These are phyloP conservation scores for Suillus variegatus DNA, from an alignment of 768 basidiomycete genomes.

Conservation along the genomic window DNA sequence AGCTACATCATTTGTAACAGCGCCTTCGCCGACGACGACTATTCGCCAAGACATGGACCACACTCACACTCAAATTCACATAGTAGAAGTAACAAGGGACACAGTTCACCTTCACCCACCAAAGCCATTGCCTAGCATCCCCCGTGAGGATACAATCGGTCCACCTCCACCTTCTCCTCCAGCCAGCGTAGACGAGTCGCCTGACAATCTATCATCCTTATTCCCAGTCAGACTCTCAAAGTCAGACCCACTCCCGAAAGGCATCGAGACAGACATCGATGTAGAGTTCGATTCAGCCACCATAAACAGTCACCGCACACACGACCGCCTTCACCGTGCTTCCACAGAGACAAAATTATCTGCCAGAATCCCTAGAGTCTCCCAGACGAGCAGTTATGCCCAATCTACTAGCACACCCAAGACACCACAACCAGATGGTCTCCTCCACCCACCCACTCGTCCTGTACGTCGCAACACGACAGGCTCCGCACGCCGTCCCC, in stretches of 20 bases:
- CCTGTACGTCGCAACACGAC: constrained; percentile 72
- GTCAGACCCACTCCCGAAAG: constrained; percentile 24
- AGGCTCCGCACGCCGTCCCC: constrained; percentile 45
- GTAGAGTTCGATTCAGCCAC: constrained; percentile 21
- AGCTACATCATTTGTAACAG: constrained; percentile 28
- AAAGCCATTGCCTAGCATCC: constrained; percentile 36
- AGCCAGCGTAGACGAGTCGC: constrained; percentile 37
- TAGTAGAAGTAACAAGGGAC: constrained; percentile 56
- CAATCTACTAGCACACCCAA: constrained; percentile 25
- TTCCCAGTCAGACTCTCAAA: constrained; percentile 24
- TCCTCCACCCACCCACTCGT: constrained; percentile 54
- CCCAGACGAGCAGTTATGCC: constrained; percentile 18
- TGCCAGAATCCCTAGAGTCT: constrained; percentile 23
- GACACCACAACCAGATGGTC: constrained; percentile 40
- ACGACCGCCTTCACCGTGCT: constrained; percentile 42
- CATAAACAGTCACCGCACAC: constrained; percentile 22
- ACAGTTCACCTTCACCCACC: constrained; percentile 40
- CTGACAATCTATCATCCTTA: constrained; percentile 28
- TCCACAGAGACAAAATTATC: constrained; percentile 53
- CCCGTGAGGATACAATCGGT: constrained; percentile 34
- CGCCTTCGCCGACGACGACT: constrained; percentile 26
- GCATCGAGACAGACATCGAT: constrained; percentile 31
- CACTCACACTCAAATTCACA: constrained; percentile 46
- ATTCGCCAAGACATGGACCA: constrained; percentile 26
- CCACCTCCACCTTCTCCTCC: constrained; percentile 61